Evolutionary conservation across 1,284 basidiomycete species (phyloP).

Genomic region (Apiotrichum porosum): DNA sequence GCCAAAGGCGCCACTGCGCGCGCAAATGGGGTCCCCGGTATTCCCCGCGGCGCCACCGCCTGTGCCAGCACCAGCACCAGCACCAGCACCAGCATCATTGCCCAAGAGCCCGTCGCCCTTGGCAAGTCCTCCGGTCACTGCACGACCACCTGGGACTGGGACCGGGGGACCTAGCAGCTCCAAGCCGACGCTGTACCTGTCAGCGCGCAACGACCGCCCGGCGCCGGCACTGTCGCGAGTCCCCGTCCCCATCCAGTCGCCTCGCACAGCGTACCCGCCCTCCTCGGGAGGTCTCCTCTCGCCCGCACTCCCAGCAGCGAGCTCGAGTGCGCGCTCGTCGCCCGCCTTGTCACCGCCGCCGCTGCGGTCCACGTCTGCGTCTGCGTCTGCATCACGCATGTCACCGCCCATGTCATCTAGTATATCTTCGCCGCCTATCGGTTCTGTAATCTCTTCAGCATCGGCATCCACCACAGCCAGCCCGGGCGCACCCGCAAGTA

Average conservation of each 20-base stretch:
- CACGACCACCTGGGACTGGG: neutral
- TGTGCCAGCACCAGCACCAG: no score
- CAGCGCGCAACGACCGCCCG: slow-evolving; percentile 17
- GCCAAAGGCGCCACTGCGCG: slow-evolving; percentile 1
- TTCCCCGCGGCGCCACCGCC: neutral
- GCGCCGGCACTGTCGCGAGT: slow-evolving; percentile 11
- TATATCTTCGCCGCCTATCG: no score
- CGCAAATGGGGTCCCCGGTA: neutral
- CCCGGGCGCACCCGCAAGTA: no score
- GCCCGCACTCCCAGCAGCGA: no score
- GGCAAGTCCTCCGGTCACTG: neutral
- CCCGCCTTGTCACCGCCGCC: neutral
- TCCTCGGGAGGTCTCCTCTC: neutral
- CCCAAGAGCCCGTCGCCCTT: neutral
- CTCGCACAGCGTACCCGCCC: neutral
- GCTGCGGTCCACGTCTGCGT: no score
- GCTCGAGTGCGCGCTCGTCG: no score
- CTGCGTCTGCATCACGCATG: no score
- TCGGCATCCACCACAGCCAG: no score
- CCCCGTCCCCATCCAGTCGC: neutral
- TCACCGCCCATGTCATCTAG: no score
- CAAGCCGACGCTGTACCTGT: slow-evolving; percentile 5
- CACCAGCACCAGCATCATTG: neutral
- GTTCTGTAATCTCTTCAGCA: no score
- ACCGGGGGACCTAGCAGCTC: no score